These are phyloP conservation scores for Lactarius evosmus DNA, from an alignment of 768 basidiomycete genomes.

Conservation along the genomic window DNA sequence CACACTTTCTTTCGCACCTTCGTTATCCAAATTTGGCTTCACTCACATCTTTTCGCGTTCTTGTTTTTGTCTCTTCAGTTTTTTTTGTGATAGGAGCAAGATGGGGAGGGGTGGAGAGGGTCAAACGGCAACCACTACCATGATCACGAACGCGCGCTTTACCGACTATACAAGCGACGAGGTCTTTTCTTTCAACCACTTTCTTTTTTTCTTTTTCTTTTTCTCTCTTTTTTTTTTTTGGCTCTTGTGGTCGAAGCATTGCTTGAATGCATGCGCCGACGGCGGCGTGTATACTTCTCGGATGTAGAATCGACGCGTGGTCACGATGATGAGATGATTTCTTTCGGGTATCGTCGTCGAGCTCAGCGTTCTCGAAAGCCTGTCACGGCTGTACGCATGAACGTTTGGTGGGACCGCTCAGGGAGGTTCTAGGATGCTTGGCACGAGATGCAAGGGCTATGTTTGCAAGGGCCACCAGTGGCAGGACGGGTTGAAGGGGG, in stretches of 20 bases:
- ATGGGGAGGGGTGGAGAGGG: not conserved
- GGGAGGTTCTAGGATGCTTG: not conserved
- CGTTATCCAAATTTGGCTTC: not conserved
- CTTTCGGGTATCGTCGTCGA: not conserved
- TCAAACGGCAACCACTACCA: not conserved
- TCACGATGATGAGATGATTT: not conserved
- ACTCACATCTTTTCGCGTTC: not conserved
- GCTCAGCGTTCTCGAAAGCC: not conserved
- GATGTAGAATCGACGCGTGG: not conserved
- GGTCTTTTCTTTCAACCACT: not conserved
- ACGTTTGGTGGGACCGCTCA: not conserved
- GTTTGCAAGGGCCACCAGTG: no score
- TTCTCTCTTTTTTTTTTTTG: not conserved
- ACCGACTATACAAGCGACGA: not conserved
- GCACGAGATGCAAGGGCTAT: not conserved
- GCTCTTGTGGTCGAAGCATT: not conserved
- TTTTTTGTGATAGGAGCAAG: slow-evolving; percentile 1
- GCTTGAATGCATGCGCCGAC: not conserved
- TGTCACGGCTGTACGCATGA: not conserved
- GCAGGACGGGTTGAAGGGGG: not conserved
- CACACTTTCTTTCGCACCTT: not conserved
- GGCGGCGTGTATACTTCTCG: not conserved
- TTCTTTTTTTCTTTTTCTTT: no score
- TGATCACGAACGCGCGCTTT: not conserved
- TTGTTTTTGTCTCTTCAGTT: not conserved